Evolutionary conservation across 805 yeast species (phyloP).

Genomic region (Metschnikowia gruessii): DNA sequence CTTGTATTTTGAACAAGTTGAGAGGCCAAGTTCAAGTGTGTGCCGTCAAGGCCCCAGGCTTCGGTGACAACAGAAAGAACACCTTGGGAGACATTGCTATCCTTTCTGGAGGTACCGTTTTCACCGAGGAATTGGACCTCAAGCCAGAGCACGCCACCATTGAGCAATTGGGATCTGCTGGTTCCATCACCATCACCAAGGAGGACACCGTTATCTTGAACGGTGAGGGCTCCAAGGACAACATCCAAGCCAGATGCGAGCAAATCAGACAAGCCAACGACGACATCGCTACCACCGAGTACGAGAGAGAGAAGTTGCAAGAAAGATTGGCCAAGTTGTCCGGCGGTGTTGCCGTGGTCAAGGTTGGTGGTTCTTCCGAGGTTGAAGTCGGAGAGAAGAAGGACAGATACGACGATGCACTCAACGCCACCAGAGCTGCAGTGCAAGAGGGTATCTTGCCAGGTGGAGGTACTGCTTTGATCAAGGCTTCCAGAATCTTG

Average conservation of each 20-base stretch:
- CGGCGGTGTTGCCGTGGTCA: constrained; percentile 97
- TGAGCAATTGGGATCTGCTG: constrained; percentile 87
- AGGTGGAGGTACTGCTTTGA: constrained; percentile 98
- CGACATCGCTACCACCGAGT: constrained; percentile 74
- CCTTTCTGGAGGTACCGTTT: constrained; percentile 87
- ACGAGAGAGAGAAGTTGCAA: constrained; percentile 95
- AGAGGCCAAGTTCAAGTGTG: constrained; percentile 98
- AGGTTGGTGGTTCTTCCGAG: constrained; percentile 96
- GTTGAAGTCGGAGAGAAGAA: constrained; percentile 99
- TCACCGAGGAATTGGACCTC: constrained; percentile 91
- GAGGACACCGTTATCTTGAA: constrained; percentile 93
- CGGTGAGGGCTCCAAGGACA: constrained; percentile 86
- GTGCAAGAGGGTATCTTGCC: constrained; percentile 98
- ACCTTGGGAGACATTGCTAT: constrained; percentile 94
- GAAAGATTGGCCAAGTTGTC: constrained; percentile 96
- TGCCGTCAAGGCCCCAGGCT: constrained; percentile 98
- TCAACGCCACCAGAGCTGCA: constrained; percentile 98
- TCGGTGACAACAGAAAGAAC: constrained; percentile 98
- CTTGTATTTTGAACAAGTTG: constrained; percentile 93
- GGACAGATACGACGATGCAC: constrained; percentile 97
- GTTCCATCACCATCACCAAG: constrained; percentile 87
- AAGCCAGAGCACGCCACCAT: constrained; percentile 93
- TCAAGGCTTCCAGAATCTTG: constrained; percentile 82
- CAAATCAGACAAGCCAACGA: constrained; percentile 83
- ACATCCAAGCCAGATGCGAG: constrained; percentile 82